Conservation (phyloP, 306 rosid species). For the Nissolia schottii region DNA sequence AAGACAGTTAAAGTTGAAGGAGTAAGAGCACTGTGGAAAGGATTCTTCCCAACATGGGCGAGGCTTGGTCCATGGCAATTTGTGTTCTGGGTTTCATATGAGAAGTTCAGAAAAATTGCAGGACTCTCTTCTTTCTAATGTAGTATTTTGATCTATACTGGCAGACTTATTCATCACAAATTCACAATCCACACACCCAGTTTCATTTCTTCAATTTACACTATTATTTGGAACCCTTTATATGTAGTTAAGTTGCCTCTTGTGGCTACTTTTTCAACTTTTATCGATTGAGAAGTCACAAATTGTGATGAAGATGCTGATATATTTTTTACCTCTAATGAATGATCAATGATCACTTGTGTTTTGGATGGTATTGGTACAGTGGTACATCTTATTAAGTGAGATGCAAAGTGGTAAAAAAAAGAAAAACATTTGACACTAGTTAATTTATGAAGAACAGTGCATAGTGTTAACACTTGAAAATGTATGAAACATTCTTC, state of each 20-base stretch:
- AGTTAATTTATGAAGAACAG: background rate
- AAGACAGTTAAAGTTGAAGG: conserved; percentile 85
- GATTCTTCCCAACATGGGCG: conserved; percentile 92
- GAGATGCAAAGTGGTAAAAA: background rate
- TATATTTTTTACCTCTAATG: background rate
- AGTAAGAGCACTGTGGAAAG: conserved; percentile 79
- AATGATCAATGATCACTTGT: background rate
- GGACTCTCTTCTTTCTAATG: conserved; percentile 74
- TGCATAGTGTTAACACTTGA: background rate
- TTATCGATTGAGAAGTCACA: background rate
- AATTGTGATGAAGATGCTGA: background rate
- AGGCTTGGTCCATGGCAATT: conserved; percentile 96
- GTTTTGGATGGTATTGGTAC: background rate
- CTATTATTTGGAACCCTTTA: background rate
- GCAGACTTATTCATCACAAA: conserved; percentile 16
- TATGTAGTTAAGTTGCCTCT: background rate
- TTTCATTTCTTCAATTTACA: background rate
- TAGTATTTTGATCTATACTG: conserved; percentile 1
- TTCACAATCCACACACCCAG: background rate
- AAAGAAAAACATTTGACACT: background rate
- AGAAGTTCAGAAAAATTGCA: conserved; percentile 69
- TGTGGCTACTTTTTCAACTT: background rate
- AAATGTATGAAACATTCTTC: background rate
- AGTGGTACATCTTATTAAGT: background rate
- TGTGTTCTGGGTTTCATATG: conserved; percentile 92